Base-by-base conservation (phyloP, 2,329 filamentous ascomycete species). In the Geosmithia flava region DNA sequence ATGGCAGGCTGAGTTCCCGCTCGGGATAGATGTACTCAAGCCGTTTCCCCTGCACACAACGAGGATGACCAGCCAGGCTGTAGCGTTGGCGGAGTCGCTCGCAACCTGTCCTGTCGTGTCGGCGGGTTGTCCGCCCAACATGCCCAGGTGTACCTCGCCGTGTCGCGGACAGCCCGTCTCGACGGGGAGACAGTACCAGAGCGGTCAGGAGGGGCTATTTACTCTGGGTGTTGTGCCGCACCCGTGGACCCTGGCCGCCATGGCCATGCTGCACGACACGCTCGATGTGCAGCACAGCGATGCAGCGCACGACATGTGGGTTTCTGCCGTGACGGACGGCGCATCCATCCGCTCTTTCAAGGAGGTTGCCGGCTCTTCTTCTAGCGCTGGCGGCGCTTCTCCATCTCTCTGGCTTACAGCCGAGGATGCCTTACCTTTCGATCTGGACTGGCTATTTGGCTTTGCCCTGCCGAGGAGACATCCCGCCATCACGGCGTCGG, bases 191-290 rank as follows among this genome's bases (percentile, higher is more conserved):
- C 23, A 27, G 23, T 27, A 27, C 23, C 23, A 8, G 4, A 8
- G 23, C 4, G 8, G 23, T 27, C 23, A 27, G 8, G 4, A 27
- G 23, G 23, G 23, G 23, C 61, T 84, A 16, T 97, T 89, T 68
- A 88, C 85, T 2, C 86, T 98, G 53, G 89, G 85, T 50, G 86
- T 82, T 1, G 83, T 97, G 13, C 91, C 91, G 0, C 93, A 98
- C 61, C 93, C 93, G 0, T 95, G 89, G 69, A 96, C 90, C 1
- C 72, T 88, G 42, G 76, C 81, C 48, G 77, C 80, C 13, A 70
- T 97, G 17, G 74, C 80, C 50, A 74, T 80, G 53, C 74, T 80
- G 50, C 72, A 77, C 41, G 72, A 79, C 2, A 67, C 73, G 2
- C 68, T 87, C 45, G 82, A 83, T 45, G 66, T 83, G 7, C 84